A percentile compares a stretch with the other conserved stretches of the same genome.
Conservation (phyloP, 2,329 filamentous ascomycete genomes). For the Coniochaeta hoffmannii region DNA sequence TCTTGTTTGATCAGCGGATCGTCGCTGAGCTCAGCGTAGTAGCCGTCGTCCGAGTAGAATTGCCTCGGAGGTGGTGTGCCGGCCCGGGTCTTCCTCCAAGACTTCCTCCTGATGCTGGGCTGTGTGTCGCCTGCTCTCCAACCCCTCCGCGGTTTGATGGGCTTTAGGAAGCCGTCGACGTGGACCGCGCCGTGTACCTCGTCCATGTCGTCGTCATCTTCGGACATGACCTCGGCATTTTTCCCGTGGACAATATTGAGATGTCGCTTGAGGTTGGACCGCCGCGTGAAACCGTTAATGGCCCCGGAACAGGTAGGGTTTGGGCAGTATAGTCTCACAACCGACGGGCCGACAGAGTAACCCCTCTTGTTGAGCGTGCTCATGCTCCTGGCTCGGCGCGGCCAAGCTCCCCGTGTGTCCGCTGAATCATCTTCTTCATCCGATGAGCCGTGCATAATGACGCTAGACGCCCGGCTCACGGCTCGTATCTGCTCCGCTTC, state of each 20-base stretch:
- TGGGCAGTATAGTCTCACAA: conserved; percentile 11
- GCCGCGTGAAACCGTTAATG: conserved; percentile 25
- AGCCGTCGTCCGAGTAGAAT: neutral
- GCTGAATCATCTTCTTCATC: neutral
- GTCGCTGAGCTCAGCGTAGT: neutral
- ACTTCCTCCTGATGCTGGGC: neutral
- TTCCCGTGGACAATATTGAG: conserved; percentile 33
- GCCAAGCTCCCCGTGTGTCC: neutral
- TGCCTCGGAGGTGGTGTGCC: neutral
- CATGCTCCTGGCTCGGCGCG: too few relatives aligned
- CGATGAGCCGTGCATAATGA: neutral
- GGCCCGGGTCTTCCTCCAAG: neutral
- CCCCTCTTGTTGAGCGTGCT: too few relatives aligned
- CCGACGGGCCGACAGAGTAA: neutral
- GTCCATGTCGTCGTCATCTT: conserved; percentile 34
- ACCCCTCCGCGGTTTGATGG: conserved; percentile 39
- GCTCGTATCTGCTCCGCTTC: conserved; percentile 5
- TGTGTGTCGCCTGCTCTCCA: conserved; percentile 27
- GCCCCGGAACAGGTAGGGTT: conserved; percentile 25
- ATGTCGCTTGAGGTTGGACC: conserved; percentile 31
- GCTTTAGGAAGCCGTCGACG: conserved; percentile 58
- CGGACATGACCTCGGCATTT: conserved; percentile 18
- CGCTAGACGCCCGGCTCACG: conserved; percentile 5
- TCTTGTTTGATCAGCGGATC: neutral
- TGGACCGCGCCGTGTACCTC: conserved; percentile 58